These are phyloP conservation scores for Colletotrichum orbiculare DNA, from an alignment of 2,329 filamentous ascomycete species.

Conservation along the genomic window DNA sequence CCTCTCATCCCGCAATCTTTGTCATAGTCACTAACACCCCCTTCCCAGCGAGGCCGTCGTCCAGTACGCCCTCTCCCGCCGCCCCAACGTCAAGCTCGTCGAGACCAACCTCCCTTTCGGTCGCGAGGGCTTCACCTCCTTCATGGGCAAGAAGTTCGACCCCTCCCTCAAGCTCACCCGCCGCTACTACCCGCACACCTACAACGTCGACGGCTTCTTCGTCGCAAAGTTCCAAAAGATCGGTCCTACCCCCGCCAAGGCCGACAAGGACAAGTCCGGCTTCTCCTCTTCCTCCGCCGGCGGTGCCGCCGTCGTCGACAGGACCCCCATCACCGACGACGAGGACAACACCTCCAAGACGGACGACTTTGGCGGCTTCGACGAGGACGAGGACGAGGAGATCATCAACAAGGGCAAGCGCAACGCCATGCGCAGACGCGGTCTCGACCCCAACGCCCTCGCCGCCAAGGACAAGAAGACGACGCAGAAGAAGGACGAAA, in stretches of 20 bases:
- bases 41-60: constrained; percentile 83
- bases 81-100: constrained; percentile 93
- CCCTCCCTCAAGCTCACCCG: constrained; percentile 83
- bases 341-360: constrained; percentile 52
- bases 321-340: constrained; percentile 70
- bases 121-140: constrained; percentile 90
- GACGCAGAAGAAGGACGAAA: not conserved
- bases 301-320: constrained; percentile 67
- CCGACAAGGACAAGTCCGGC: constrained; percentile 39
- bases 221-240: constrained; percentile 98
- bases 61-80: constrained; percentile 89
- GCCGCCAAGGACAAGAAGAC: constrained; percentile 44
- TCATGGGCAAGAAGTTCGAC: constrained; percentile 92
- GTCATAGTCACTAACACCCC: constrained; percentile 27
- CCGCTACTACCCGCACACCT: constrained; percentile 88
- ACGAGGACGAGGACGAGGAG: constrained; percentile 77
- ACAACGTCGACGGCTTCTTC: constrained; percentile 98
- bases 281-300: constrained; percentile 39
- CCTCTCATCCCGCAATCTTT: rapidly evolving
- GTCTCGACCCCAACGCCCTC: constrained; percentile 75
- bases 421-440: constrained; percentile 78
- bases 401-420: constrained; percentile 80
- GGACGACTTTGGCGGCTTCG: constrained; percentile 76
- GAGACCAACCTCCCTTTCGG: constrained; percentile 92
- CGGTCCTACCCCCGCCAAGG: constrained; percentile 75